phyloP scores from a whole-genome alignment of 768 basidiomycete species.

The Trametes sanguinea region DNA sequence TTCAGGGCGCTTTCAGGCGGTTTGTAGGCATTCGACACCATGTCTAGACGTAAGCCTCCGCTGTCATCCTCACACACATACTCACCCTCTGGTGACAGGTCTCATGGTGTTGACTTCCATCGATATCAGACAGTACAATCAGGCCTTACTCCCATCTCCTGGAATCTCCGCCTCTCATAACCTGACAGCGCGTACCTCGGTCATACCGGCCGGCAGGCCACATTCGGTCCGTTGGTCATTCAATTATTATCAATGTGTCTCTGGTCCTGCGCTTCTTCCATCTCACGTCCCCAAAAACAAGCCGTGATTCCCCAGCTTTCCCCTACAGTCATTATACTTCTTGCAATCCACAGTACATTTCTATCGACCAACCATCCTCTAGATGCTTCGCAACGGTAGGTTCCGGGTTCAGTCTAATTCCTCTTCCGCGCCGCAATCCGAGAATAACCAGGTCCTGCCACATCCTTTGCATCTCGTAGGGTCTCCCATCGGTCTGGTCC shows the following conservation, averaged over 20 bases:
- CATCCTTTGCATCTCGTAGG: background rate
- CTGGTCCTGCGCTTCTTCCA: background rate
- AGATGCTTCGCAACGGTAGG: background rate
- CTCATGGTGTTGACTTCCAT: background rate
- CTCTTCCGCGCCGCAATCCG: background rate
- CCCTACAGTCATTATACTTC: background rate
- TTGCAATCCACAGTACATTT: background rate
- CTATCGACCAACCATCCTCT: background rate
- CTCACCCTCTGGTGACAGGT: too few relatives aligned
- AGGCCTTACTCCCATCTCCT: background rate
- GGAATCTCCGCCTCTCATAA: background rate
- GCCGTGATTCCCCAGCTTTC: background rate
- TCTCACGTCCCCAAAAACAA: background rate
- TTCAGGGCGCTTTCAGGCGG: too few relatives aligned
- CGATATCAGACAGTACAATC: background rate
- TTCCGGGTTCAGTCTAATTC: background rate
- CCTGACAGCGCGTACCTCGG: constrained; percentile 16
- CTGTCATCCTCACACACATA: background rate
- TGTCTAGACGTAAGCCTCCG: background rate
- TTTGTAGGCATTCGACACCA: background rate
- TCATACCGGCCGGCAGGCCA: constrained; percentile 9
- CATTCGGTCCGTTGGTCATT: background rate
- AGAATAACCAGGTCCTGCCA: too few relatives aligned
- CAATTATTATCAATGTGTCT: background rate
- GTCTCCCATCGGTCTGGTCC: background rate